Conservation (phyloP, 495 filamentous ascomycete species). For the Hypoxylon cercidicola region DNA sequence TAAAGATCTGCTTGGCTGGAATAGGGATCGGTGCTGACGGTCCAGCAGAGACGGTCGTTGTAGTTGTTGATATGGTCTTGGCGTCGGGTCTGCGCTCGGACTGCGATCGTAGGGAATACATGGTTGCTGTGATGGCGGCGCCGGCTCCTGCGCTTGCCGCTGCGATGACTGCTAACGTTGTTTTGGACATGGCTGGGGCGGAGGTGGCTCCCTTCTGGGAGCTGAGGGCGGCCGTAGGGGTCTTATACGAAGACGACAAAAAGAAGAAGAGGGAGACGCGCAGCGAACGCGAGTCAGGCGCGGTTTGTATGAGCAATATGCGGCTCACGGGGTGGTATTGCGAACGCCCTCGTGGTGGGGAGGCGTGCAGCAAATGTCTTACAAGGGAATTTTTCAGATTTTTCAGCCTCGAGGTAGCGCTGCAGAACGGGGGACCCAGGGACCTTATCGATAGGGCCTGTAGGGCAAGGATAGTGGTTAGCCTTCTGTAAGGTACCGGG, state of each 20-base stretch:
- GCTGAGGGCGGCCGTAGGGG: constrained; percentile 14
- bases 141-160: constrained; percentile 90
- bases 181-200: constrained; percentile 79
- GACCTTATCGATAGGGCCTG: constrained; percentile 23
- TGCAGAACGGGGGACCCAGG: constrained; percentile 2
- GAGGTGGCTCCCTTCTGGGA: constrained; percentile 18
- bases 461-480: background rate
- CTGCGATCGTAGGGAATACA: constrained; percentile 71
- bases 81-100: constrained; percentile 58
- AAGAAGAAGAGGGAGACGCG: constrained; percentile 8
- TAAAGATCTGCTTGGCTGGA: constrained; percentile 55
- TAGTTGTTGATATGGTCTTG: constrained; percentile 56
- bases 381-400: constrained; percentile 29
- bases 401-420: constrained; percentile 38
- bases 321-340: constrained; percentile 43
- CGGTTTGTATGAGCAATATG: constrained; percentile 41
- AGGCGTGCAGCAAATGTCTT: constrained; percentile 44
- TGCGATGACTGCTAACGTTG: constrained; percentile 86
- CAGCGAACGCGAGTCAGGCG: constrained; percentile 42
- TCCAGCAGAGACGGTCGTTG: constrained; percentile 51
- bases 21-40: constrained; percentile 56
- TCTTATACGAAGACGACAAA: constrained; percentile 40
- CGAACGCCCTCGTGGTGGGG: constrained; percentile 43
- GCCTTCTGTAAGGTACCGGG: constrained; percentile 31
- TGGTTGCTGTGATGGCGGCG: constrained; percentile 78